phyloP scores from a whole-genome alignment of 192 early-diverging fungal genomes.

The Diversispora eburnea region DNA sequence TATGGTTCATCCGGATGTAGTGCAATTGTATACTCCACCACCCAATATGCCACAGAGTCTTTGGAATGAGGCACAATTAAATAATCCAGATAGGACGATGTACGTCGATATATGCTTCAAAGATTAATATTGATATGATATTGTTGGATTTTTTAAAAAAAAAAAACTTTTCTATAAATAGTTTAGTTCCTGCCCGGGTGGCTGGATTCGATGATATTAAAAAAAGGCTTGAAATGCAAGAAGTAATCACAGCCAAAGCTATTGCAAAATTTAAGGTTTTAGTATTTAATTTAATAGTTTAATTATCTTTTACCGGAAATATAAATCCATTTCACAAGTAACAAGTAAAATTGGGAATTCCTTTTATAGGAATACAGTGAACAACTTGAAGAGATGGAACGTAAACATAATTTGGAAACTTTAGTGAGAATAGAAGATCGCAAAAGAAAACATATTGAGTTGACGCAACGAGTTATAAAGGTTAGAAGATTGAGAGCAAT shows the following conservation, averaged over 20 bases:
- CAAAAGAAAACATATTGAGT: slow-evolving; percentile 70
- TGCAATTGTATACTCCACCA: slow-evolving; percentile 69
- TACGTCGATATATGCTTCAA: slow-evolving; percentile 31
- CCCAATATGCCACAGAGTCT: slow-evolving; percentile 62
- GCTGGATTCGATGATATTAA: slow-evolving; percentile 88
- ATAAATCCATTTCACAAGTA: no score
- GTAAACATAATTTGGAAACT: slow-evolving; percentile 71
- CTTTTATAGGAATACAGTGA: slow-evolving; percentile 51
- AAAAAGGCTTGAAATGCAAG: slow-evolving; percentile 78
- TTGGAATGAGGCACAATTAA: slow-evolving; percentile 78
- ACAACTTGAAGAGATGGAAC: slow-evolving; percentile 56
- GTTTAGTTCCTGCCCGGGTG: slow-evolving; percentile 88
- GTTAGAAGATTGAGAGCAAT: slow-evolving; percentile 34
- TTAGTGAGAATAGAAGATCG: slow-evolving; percentile 71
- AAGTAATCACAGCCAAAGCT: slow-evolving; percentile 63
- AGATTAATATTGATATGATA: background rate
- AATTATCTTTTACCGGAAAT: no score
- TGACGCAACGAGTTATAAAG: slow-evolving; percentile 69
- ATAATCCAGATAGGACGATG: slow-evolving; percentile 88
- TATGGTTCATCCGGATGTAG: slow-evolving; percentile 83
- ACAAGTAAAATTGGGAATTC: no score
- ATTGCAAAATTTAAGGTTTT: slow-evolving; percentile 64
- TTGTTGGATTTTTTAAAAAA: no score
- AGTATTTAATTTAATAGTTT: slow-evolving; percentile 24
- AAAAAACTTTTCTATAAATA: slow-evolving; percentile 31